Base-by-base conservation (phyloP, 495 filamentous ascomycete species). In the Neurospora sp. region DNA sequence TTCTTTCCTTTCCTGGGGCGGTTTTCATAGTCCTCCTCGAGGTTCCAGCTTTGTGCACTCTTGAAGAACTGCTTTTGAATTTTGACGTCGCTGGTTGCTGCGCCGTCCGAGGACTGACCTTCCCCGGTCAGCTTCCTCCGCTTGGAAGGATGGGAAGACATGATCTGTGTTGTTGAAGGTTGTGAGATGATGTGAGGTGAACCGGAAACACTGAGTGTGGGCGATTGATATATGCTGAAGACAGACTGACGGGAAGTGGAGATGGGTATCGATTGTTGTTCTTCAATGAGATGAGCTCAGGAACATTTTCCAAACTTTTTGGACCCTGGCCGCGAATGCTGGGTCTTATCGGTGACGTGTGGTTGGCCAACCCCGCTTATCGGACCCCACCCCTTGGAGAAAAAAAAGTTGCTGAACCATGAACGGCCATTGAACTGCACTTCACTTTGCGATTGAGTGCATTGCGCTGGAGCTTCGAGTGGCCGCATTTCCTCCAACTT, bases 11-110 rank as follows among this genome's bases (percentile, higher is more conserved):
- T 94, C 74, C 93, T 86, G 37, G 91, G 90, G 75, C 87, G 88
- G 48, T 87, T 87, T 82, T 97, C 94, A 85, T 98, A 99, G 77
- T 91, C 89, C 76, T 98, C 91, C 82, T 99, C 96, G 68, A 97
- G 86, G 79, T 97, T 88, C 96, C 96, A 98, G 75, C 81, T 83
- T 41, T 81, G 80, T 20, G 84, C 84, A 77, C 80, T 84, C 44
- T 83, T 82, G 78, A 84, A 81, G 74, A 84, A 86, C 18, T 80
- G 74, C 73, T 82, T 84, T 72, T 87, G 82, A 35, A 82, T 74
- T 53, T 82, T 83, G 39, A 75, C 37, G 16, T 75, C 77, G 31
- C 73, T 76, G 41, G 69, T 72, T 7, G 71, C 73, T 18, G 80
- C 70, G 37, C 79, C 80, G 41, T 83, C 80, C 14, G 80, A 81